A percentile compares a stretch with the other conserved stretches of the same genome.
These are phyloP conservation scores for Exophiala lecanii-corni DNA, from an alignment of 2,329 filamentous ascomycete species.

Conservation along the genomic window DNA sequence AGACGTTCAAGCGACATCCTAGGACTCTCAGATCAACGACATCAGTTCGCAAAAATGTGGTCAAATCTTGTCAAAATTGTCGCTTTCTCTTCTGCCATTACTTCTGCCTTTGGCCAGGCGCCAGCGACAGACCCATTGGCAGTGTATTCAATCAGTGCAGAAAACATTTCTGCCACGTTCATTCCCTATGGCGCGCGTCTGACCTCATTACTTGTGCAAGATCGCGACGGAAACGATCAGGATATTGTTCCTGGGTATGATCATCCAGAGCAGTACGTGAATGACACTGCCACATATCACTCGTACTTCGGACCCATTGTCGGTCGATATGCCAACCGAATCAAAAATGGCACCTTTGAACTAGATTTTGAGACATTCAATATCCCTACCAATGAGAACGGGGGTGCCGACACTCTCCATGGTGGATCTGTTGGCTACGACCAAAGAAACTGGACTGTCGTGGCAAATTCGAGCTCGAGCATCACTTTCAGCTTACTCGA, in stretches of 20 bases:
- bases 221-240: constrained; percentile 45
- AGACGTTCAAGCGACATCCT: too few relatives aligned
- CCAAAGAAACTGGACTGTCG: constrained; percentile 47
- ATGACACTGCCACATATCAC: constrained; percentile 43
- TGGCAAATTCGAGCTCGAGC: constrained; percentile 36
- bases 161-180: constrained; percentile 45
- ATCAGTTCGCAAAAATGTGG: too few relatives aligned
- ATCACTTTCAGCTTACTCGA: constrained; percentile 46
- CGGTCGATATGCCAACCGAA: constrained; percentile 52
- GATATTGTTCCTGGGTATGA: constrained; percentile 51
- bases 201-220: constrained; percentile 46
- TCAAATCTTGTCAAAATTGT: constrained; percentile 1
- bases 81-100: constrained; percentile 6
- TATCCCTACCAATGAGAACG: constrained; percentile 49
- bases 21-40: too few relatives aligned
- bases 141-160: constrained; percentile 42
- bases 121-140: constrained; percentile 32
- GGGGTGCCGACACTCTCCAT: constrained; percentile 49
- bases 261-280: constrained; percentile 40
- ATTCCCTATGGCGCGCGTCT: constrained; percentile 47
- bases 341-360: constrained; percentile 53
- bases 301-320: constrained; percentile 47
- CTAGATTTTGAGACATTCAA: constrained; percentile 46
- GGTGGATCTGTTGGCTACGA: constrained; percentile 47
- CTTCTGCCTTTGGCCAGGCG: constrained; percentile 17